Conservation (phyloP, 2,329 filamentous ascomycete genomes). For the Spiromastix sp. region DNA sequence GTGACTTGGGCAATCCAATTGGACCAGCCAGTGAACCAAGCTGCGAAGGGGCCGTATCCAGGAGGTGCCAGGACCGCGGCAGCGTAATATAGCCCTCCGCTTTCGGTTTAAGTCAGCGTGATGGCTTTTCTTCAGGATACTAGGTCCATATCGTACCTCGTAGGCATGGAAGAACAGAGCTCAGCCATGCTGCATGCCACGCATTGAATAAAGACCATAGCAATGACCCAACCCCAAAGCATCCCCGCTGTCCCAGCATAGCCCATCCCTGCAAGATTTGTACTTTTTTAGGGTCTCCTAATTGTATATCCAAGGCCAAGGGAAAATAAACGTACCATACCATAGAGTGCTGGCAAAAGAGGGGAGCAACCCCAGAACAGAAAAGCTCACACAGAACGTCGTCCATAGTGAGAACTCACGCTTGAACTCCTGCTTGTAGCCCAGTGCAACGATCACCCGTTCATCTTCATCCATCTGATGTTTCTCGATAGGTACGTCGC, state of each 20-base stretch:
- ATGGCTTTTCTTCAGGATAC: no score
- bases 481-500: conserved; percentile 26
- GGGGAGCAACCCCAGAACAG: conserved; percentile 59
- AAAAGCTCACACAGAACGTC: conserved; percentile 64
- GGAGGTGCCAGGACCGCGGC: conserved; percentile 58
- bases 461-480: conserved; percentile 31
- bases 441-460: conserved; percentile 31
- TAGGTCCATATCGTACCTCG: no score
- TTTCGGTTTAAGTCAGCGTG: conserved; percentile 8
- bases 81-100: conserved; percentile 64
- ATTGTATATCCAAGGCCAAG: background rate
- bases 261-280: conserved; percentile 36
- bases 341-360: conserved; percentile 62
- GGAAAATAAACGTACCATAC: conserved; percentile 58
- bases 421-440: conserved; percentile 54
- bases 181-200: conserved; percentile 62
- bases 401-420: conserved; percentile 65
- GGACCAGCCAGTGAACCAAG: conserved; percentile 61
- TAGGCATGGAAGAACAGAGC: conserved; percentile 63
- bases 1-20: conserved; percentile 61
- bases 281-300: no score
- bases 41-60: conserved; percentile 55
- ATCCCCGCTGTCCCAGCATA: conserved; percentile 52
- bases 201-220: conserved; percentile 61
- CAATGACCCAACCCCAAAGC: conserved; percentile 68